Base-by-base conservation (phyloP, 345 rosid species). In the Aquilaria sinensis region DNA sequence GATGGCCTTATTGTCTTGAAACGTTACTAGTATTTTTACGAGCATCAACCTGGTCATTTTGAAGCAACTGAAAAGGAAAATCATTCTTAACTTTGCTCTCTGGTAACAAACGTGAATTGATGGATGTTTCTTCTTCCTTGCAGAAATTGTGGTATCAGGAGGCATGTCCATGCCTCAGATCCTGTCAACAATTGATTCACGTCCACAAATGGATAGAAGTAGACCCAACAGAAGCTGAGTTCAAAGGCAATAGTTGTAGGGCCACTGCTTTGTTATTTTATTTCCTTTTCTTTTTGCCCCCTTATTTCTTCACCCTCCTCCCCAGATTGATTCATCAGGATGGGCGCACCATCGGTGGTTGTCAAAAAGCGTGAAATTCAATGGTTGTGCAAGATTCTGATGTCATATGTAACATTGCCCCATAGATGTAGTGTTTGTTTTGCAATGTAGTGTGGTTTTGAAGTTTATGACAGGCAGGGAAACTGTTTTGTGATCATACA, bases 141-240 rank as follows among this genome's bases (percentile, higher is more conserved):
- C 93, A 95, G 99, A 95, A 81, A 91, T 95, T 3, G 93, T 91
- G 8, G 97, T 95, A 31, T 95, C 99, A 0, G 99, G 96, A 30
- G 99, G 99, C 52, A 87, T 94, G 99, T 90, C 97, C 3, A 88
- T 94, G 96, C 99, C 99, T 3, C 97, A 91, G 75, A 79, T 84
- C 63, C 83, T 94, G 15, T 75, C 96, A 5, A 82, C 96, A 2
- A 65, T 88, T 62, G 96, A 85, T 63, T 49, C 80, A 29, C 71
- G 68, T 57, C 69, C 64, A 66, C 74, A 77, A 56, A 74, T 75
- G 57, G 90, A 83, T 67, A 84, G 91, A 80, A 88, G 78, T 78
- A 83, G 85, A 81, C 47, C 70, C 5, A 70, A 74, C 76, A 79
- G 82, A 81, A 79, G 66, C 73, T 85, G 75, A 81, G 70, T 32